Percentiles rank a stretch among this genome's conserved stretches.
Evolutionary conservation across 2,329 filamentous ascomycete species (phyloP).

Genomic region (Hirsutella minnesotensis): DNA sequence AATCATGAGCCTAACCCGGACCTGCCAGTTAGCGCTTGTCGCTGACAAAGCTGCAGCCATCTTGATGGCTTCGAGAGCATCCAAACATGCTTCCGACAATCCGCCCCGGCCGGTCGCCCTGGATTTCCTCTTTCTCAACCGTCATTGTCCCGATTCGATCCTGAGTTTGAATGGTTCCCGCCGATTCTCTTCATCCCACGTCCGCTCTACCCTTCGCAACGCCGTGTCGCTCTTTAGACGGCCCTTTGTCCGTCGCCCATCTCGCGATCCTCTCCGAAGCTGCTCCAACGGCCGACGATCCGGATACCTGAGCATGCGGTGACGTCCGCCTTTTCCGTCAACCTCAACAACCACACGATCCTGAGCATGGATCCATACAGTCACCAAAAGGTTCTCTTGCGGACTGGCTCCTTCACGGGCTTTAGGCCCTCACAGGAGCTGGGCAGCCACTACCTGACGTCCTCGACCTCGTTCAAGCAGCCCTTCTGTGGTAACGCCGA

Average conservation of each 20-base stretch:
- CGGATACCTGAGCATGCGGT: constrained; percentile 9
- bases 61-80: too few species aligned
- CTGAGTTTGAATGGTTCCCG: too few species aligned
- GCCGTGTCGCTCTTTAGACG: neutral
- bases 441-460: constrained; percentile 48
- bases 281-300: constrained; percentile 7
- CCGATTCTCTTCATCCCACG: too few species aligned
- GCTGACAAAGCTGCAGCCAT: too few species aligned
- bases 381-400: constrained; percentile 36
- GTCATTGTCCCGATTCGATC: too few species aligned
- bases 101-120: too few species aligned
- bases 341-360: constrained; percentile 4
- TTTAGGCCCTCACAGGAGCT: constrained; percentile 37
- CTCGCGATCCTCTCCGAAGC: neutral
- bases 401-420: constrained; percentile 51
- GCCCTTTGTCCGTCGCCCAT: neutral
- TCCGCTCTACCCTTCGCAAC: neutral
- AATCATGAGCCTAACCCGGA: too few species aligned
- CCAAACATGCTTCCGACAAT: too few species aligned
- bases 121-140: too few species aligned
- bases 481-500: constrained; percentile 80
- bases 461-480: constrained; percentile 38
- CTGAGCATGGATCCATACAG: constrained; percentile 17
- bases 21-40: too few species aligned
- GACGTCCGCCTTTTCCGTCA: neutral